A percentile compares a stretch with the other conserved stretches of the same genome.
Conservation (phyloP, 2,329 filamentous ascomycete species). For the Trichoderma polysporum region DNA sequence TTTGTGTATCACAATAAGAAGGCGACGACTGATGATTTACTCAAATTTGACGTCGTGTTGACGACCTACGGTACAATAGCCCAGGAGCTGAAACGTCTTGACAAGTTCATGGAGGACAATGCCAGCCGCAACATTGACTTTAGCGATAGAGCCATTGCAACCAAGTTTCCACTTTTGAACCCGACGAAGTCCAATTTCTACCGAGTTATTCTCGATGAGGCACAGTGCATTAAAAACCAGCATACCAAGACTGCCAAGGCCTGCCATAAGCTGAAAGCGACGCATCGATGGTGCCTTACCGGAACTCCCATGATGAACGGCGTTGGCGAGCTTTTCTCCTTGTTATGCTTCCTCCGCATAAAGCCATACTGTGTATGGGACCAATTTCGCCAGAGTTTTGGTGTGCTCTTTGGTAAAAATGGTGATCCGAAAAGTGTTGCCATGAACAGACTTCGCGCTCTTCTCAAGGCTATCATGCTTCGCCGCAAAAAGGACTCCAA, state of each 20-base stretch:
- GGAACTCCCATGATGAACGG: slow-evolving; percentile 90
- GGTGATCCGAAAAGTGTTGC: slow-evolving; percentile 58
- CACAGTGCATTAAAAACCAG: slow-evolving; percentile 78
- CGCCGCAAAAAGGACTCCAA: slow-evolving; percentile 77
- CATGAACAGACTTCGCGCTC: slow-evolving; percentile 69
- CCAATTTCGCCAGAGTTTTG: slow-evolving; percentile 57
- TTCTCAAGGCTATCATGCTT: slow-evolving; percentile 78
- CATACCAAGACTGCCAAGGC: slow-evolving; percentile 71
- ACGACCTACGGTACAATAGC: slow-evolving; percentile 81
- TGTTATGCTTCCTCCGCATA: slow-evolving; percentile 76
- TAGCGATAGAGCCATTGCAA: slow-evolving; percentile 37
- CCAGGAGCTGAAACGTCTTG: slow-evolving; percentile 61
- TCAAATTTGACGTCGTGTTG: slow-evolving; percentile 73
- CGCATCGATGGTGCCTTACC: slow-evolving; percentile 76
- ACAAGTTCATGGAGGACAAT: slow-evolving; percentile 50
- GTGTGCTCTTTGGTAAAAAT: slow-evolving; percentile 37
- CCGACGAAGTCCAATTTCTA: slow-evolving; percentile 64
- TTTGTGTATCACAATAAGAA: slow-evolving; percentile 71
- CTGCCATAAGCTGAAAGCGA: slow-evolving; percentile 62
- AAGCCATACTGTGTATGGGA: slow-evolving; percentile 68
- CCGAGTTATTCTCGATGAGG: slow-evolving; percentile 82
- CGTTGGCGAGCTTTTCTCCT: slow-evolving; percentile 72
- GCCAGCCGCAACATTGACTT: slow-evolving; percentile 40
- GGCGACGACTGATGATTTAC: slow-evolving; percentile 58
- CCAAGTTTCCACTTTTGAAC: slow-evolving; percentile 59